Percentiles rank a stretch among this genome's conserved stretches.
These are phyloP conservation scores for Hansenula anomala DNA, from an alignment of 1,139 yeast genomes.

Conservation along the genomic window DNA sequence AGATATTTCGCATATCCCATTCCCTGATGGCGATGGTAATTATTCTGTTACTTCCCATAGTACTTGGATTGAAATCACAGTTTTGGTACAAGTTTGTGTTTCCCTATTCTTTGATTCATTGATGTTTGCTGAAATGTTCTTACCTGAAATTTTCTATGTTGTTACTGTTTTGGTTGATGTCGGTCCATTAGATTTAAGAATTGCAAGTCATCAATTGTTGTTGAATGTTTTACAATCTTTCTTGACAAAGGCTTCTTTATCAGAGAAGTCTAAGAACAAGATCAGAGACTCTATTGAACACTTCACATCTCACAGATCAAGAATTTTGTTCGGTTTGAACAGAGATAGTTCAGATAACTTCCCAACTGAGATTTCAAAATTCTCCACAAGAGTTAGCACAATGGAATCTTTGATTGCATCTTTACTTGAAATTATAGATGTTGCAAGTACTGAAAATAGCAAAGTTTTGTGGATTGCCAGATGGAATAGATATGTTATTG, in stretches of 20 bases:
- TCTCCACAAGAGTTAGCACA: conserved; percentile 47
- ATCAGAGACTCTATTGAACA: conserved; percentile 52
- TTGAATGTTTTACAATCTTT: conserved; percentile 73
- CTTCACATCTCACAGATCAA: conserved; percentile 68
- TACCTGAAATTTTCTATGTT: conserved; percentile 70
- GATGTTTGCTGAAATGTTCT: conserved; percentile 56
- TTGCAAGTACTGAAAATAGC: conserved; percentile 40
- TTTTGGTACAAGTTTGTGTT: conserved; percentile 61
- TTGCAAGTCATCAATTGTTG: conserved; percentile 58
- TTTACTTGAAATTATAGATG: conserved; percentile 53
- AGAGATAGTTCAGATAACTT: conserved; percentile 47
- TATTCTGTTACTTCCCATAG: conserved; percentile 49
- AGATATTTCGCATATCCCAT: conserved; percentile 42
- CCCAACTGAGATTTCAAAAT: conserved; percentile 35
- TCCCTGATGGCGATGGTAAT: conserved; percentile 33
- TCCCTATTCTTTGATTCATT: conserved; percentile 72
- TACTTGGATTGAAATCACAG: conserved; percentile 68
- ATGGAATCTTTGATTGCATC: conserved; percentile 65
- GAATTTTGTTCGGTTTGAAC: conserved; percentile 74
- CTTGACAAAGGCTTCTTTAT: conserved; percentile 51
- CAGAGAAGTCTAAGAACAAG: conserved; percentile 36
- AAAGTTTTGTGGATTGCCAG: conserved; percentile 60
- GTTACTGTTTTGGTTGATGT: conserved; percentile 70
- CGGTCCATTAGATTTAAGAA: conserved; percentile 66
- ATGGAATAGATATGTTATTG: conserved; percentile 65